Evolutionary conservation across 169 alveolate species (phyloP).

Genomic region (Cryptosporidium parvum): DNA sequence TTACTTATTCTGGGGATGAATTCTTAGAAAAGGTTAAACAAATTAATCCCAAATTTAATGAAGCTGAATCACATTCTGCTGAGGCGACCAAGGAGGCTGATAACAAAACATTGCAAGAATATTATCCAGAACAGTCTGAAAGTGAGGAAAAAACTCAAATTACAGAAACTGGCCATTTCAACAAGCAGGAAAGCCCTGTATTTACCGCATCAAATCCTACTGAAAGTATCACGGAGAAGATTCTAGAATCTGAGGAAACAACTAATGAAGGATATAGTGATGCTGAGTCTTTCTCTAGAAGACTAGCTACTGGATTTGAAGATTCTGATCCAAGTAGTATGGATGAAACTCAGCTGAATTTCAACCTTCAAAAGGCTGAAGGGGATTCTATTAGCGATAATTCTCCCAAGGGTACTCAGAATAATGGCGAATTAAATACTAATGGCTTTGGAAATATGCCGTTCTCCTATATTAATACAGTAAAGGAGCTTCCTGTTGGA

Average conservation of each 20-base stretch:
- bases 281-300: constrained; percentile 11
- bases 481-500: constrained; percentile 26
- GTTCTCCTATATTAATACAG: constrained; percentile 46
- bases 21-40: constrained; percentile 1
- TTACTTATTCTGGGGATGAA: constrained; percentile 3
- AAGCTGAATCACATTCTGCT: background rate
- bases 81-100: background rate
- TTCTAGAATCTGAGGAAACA: constrained; percentile 5
- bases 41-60: constrained; percentile 4
- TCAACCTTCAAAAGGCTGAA: background rate
- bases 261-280: constrained; percentile 30
- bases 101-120: background rate
- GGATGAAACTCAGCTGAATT: background rate
- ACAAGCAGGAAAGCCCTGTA: background rate
- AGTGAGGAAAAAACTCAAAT: background rate
- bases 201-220: background rate
- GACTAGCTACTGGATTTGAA: background rate
- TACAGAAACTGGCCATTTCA: background rate
- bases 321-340: background rate
- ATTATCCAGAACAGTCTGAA: background rate
- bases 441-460: constrained; percentile 29
- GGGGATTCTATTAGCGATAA: background rate
- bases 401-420: background rate
- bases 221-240: background rate
- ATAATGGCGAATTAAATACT: background rate